Conservation (phyloP, 2,329 filamentous ascomycete species). For the Cryphonectria parasitica region DNA sequence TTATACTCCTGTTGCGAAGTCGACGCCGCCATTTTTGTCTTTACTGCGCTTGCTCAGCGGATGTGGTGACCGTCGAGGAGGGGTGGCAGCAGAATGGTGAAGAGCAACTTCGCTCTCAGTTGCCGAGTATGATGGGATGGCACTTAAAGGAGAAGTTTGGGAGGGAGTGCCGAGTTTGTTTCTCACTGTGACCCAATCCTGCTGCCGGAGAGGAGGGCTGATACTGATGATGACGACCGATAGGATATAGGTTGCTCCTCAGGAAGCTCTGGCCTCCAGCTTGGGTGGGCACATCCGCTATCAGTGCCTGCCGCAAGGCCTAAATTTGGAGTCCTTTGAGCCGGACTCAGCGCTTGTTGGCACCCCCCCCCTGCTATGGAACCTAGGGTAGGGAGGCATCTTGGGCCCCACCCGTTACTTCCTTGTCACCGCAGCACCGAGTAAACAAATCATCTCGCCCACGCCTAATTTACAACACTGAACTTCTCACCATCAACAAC, state of each 20-base stretch:
- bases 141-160: not conserved
- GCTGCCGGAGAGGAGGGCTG: not conserved
- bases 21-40: slow-evolving; percentile 29
- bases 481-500: not conserved
- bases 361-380: not conserved
- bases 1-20: slow-evolving; percentile 65
- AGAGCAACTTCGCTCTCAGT: not conserved
- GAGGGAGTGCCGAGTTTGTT: slow-evolving; percentile 4
- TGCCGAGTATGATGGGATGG: not conserved
- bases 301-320: slow-evolving; percentile 20
- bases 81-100: not conserved
- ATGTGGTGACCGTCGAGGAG: slow-evolving; percentile 2
- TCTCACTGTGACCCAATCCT: not conserved
- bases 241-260: not conserved
- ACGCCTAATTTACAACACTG: slow-evolving; percentile 10
- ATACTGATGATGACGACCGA: slow-evolving; percentile 21
- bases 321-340: not conserved
- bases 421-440: slow-evolving; percentile 16
- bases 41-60: not conserved
- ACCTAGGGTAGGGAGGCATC: not conserved
- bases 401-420: not conserved
- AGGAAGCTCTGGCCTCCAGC: slow-evolving; percentile 7
- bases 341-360: not conserved
- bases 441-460: slow-evolving; percentile 20
- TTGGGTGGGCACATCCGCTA: slow-evolving; percentile 10